A percentile compares a stretch with the other conserved stretches of the same genome.
Conservation (phyloP, 2,329 filamentous ascomycete species). For the Nigrospora sphaerica region DNA sequence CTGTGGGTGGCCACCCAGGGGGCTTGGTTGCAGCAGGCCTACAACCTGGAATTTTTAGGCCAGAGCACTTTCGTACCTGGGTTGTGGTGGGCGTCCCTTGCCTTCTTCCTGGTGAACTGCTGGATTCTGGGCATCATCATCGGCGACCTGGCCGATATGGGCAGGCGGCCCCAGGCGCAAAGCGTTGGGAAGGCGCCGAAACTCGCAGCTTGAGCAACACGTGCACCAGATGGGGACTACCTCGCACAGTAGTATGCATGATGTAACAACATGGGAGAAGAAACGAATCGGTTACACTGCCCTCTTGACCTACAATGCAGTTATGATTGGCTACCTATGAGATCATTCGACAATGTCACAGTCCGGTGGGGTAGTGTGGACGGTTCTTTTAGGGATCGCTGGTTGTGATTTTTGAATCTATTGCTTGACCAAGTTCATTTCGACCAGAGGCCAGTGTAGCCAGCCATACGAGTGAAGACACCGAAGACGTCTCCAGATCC, state of each 20-base stretch:
- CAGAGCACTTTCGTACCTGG: constrained; percentile 78
- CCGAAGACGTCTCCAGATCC: not conserved
- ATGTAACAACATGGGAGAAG: not conserved
- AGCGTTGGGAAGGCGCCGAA: not conserved
- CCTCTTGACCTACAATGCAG: no score
- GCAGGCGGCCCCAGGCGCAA: not conserved
- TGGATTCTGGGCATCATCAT: constrained; percentile 83
- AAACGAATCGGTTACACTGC: not conserved
- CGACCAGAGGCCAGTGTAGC: not conserved
- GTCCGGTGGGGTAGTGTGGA: no score
- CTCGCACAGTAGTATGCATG: not conserved
- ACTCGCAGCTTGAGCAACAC: not conserved
- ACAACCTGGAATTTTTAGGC: constrained; percentile 72
- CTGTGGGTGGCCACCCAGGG: constrained; percentile 75
- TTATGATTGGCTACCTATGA: no score
- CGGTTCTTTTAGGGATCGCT: no score
- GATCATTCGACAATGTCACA: no score
- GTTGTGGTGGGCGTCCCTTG: constrained; percentile 66
- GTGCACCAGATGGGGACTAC: not conserved
- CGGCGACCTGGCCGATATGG: constrained; percentile 44
- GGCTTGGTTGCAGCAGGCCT: constrained; percentile 70
- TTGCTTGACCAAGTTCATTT: no score
- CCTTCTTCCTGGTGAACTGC: constrained; percentile 79
- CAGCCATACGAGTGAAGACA: not conserved
- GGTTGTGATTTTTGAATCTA: no score